These are phyloP conservation scores for Zygnema circumcarinatum DNA, from an alignment of 139 green algal species.

Conservation along the genomic window DNA sequence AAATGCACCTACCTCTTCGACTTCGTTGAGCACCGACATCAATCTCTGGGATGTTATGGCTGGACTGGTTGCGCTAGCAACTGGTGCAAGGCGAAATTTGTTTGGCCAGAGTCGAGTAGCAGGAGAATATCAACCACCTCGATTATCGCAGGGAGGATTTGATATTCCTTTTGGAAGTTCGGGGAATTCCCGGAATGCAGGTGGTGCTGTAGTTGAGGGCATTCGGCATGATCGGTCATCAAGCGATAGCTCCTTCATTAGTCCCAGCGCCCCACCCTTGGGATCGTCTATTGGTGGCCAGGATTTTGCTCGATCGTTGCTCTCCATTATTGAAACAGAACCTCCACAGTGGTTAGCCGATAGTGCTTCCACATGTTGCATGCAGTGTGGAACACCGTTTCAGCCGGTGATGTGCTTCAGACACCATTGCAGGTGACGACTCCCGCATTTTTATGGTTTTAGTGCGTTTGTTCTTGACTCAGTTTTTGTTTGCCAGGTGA, in stretches of 20 bases:
- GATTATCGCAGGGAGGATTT: no score
- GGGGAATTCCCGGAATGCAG: not conserved
- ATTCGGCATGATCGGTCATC: not conserved
- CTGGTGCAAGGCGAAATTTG: not conserved
- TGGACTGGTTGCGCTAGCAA: not conserved
- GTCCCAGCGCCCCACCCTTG: slow-evolving; percentile 36
- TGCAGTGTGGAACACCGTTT: slow-evolving; percentile 48
- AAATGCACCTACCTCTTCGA: no score
- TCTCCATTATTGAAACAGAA: slow-evolving; percentile 37
- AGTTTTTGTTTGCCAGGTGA: not conserved
- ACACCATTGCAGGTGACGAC: slow-evolving; percentile 51
- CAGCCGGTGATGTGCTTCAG: slow-evolving; percentile 24
- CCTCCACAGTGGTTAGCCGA: slow-evolving; percentile 55
- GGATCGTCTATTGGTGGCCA: not conserved
- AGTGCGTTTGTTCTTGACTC: not conserved
- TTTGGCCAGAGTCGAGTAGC: not conserved
- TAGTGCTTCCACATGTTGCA: slow-evolving; percentile 26
- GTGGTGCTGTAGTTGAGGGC: not conserved
- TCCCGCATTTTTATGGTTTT: not conserved
- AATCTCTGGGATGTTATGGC: not conserved
- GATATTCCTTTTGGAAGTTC: no score
- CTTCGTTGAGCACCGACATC: not conserved
- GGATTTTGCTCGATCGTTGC: slow-evolving; percentile 3
- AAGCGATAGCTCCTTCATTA: not conserved
- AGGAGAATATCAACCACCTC: not conserved